A percentile compares a stretch with the other conserved stretches of the same genome.
Conservation (phyloP, 164 flowering plant genomes). For the Stephania cephalantha region DNA sequence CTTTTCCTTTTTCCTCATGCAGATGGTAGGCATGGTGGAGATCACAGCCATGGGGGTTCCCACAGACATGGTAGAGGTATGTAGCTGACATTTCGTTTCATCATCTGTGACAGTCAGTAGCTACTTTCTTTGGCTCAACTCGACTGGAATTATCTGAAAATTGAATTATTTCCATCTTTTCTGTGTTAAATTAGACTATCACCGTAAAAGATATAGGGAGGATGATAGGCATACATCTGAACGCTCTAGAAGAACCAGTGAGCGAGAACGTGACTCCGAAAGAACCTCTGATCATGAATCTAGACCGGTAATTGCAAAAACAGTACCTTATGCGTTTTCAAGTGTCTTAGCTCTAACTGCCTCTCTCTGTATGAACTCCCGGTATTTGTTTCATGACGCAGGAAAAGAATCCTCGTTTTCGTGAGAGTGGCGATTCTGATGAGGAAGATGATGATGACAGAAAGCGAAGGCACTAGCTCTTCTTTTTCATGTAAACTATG, state of each 20-base stretch:
- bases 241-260: slow-evolving; percentile 50
- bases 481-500: too few species aligned
- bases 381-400: slow-evolving; percentile 21
- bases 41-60: slow-evolving; percentile 63
- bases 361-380: not conserved
- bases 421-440: slow-evolving; percentile 96
- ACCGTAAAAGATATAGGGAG: slow-evolving; percentile 70
- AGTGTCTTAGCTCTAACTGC: not conserved
- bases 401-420: slow-evolving; percentile 98
- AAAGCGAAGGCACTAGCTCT: slow-evolving; percentile 29
- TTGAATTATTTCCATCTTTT: not conserved
- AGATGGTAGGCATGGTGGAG: slow-evolving; percentile 87
- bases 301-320: slow-evolving; percentile 54
- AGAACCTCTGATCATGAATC: slow-evolving; percentile 67
- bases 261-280: slow-evolving; percentile 48
- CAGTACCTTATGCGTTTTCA: not conserved
- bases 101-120: not conserved
- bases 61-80: slow-evolving; percentile 71
- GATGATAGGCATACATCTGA: slow-evolving; percentile 70
- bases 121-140: not conserved
- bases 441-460: slow-evolving; percentile 84
- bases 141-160: not conserved
- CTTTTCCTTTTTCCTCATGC: slow-evolving; percentile 4
- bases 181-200: slow-evolving; percentile 38
- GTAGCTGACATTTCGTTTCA: not conserved